Conservation (phyloP, 2,329 filamentous ascomycete species). For the Sporothrix mexicana region DNA sequence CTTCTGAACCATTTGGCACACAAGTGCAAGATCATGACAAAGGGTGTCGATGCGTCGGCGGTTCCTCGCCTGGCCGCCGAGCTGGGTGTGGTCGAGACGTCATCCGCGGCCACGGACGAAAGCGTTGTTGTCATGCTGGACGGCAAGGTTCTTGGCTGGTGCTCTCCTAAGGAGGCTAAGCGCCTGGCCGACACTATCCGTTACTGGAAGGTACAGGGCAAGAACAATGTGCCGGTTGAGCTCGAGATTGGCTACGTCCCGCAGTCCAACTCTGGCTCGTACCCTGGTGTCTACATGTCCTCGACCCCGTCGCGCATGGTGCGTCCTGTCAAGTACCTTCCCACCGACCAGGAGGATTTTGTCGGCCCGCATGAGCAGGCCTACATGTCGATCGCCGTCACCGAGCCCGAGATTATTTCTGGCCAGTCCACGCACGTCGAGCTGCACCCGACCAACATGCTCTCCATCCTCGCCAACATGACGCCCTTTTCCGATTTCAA, state of each 20-base stretch:
- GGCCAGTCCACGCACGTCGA: conserved; percentile 93
- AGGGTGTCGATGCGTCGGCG: conserved; percentile 72
- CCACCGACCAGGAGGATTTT: conserved; percentile 82
- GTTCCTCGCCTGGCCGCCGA: conserved; percentile 76
- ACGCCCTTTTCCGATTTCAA: conserved; percentile 99
- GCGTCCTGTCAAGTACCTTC: conserved; percentile 88
- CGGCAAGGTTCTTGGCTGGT: conserved; percentile 88
- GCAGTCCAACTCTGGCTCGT: conserved; percentile 87
- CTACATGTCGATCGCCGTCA: conserved; percentile 96
- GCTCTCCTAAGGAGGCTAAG: conserved; percentile 80
- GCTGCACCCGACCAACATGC: conserved; percentile 91
- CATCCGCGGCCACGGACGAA: conserved; percentile 79
- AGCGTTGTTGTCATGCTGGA: conserved; percentile 90
- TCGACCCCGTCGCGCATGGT: conserved; percentile 86
- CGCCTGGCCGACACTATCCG: conserved; percentile 84
- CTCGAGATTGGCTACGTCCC: conserved; percentile 94
- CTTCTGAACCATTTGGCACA: conserved; percentile 94
- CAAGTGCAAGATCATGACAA: conserved; percentile 88
- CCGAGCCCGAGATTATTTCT: conserved; percentile 85
- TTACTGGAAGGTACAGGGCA: conserved; percentile 93
- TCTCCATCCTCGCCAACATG: conserved; percentile 98
- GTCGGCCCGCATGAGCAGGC: conserved; percentile 95
- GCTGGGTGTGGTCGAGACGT: conserved; percentile 77
- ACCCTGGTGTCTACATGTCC: conserved; percentile 93
- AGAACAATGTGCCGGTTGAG: conserved; percentile 77